These are phyloP conservation scores for Limtongozyma cylindracea DNA, from an alignment of 805 yeast species.

Conservation along the genomic window DNA sequence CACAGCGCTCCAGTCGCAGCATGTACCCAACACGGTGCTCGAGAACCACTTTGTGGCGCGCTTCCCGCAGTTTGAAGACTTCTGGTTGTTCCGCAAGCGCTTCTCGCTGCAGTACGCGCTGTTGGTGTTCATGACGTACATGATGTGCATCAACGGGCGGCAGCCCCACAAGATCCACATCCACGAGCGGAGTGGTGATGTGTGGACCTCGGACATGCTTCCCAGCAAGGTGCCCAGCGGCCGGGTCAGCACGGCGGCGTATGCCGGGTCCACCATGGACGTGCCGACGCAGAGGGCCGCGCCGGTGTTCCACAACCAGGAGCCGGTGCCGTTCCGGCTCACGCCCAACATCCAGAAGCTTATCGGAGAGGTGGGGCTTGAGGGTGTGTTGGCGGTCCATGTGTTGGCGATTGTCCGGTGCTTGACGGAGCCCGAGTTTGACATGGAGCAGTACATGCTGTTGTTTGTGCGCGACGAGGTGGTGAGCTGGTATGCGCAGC, in stretches of 20 bases:
- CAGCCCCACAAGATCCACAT: constrained; percentile 86
- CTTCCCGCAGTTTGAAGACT: constrained; percentile 68
- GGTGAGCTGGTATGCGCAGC: constrained; percentile 78
- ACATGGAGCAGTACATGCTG: constrained; percentile 76
- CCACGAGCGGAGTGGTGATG: constrained; percentile 60
- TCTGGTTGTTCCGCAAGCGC: constrained; percentile 92
- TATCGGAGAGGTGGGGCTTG: constrained; percentile 85
- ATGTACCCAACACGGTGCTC: constrained; percentile 69
- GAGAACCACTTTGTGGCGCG: constrained; percentile 48
- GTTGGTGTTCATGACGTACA: constrained; percentile 73
- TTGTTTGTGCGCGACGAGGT: constrained; percentile 90
- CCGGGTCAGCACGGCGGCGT: constrained; percentile 19
- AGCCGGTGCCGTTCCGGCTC: constrained; percentile 84
- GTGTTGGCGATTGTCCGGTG: constrained; percentile 72
- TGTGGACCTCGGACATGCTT: constrained; percentile 87
- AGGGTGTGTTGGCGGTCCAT: constrained; percentile 74
- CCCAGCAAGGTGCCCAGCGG: constrained; percentile 58
- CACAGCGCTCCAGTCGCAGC: constrained; percentile 65
- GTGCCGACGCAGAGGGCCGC: no score
- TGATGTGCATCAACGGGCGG: constrained; percentile 82
- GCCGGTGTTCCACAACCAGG: constrained; percentile 78
- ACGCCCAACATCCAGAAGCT: constrained; percentile 89
- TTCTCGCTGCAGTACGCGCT: constrained; percentile 90
- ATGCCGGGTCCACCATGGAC: constrained; percentile 20
- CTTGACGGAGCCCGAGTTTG: constrained; percentile 76